Evolutionary conservation across 495 filamentous ascomycete species (phyloP).

Genomic region (Viridothelium virens): DNA sequence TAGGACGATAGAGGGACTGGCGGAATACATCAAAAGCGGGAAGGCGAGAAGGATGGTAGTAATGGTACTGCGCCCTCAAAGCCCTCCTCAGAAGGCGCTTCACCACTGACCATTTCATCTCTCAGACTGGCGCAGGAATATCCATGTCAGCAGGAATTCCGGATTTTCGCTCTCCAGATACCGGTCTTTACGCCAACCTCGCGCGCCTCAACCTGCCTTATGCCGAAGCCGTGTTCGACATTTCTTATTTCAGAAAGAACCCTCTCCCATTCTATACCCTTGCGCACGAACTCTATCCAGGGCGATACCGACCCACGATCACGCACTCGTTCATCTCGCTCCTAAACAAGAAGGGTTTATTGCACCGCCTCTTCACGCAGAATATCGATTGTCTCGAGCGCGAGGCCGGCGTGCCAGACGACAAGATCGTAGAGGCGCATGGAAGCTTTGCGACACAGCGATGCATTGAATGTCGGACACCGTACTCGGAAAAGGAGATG

Average conservation of each 20-base stretch:
- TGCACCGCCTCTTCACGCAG: slow-evolving; percentile 87
- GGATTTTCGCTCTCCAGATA: slow-evolving; percentile 69
- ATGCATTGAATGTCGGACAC: slow-evolving; percentile 77
- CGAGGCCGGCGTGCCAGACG: slow-evolving; percentile 69
- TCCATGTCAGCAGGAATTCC: slow-evolving; percentile 46
- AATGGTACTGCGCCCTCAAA: slow-evolving; percentile 40
- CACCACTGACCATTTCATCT: neutral
- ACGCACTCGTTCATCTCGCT: slow-evolving; percentile 71
- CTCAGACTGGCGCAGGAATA: slow-evolving; percentile 53
- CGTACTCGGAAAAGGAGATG: slow-evolving; percentile 68
- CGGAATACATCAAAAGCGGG: slow-evolving; percentile 64
- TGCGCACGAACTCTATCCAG: slow-evolving; percentile 85
- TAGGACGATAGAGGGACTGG: slow-evolving; percentile 63
- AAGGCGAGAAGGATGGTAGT: slow-evolving; percentile 64
- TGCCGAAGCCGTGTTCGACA: slow-evolving; percentile 75
- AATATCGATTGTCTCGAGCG: slow-evolving; percentile 96
- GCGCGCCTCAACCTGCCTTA: slow-evolving; percentile 74
- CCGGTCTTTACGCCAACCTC: slow-evolving; percentile 76
- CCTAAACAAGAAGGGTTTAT: slow-evolving; percentile 64
- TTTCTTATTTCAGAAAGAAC: slow-evolving; percentile 74
- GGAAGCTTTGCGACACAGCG: slow-evolving; percentile 84
- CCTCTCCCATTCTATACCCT: slow-evolving; percentile 87
- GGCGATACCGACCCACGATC: slow-evolving; percentile 79
- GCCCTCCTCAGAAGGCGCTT: neutral
- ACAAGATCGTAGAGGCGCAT: slow-evolving; percentile 86